Percentiles rank a stretch among this genome's conserved stretches.
Evolutionary conservation across 768 basidiomycete species (phyloP).

Genomic region (Leccinum boreale): DNA sequence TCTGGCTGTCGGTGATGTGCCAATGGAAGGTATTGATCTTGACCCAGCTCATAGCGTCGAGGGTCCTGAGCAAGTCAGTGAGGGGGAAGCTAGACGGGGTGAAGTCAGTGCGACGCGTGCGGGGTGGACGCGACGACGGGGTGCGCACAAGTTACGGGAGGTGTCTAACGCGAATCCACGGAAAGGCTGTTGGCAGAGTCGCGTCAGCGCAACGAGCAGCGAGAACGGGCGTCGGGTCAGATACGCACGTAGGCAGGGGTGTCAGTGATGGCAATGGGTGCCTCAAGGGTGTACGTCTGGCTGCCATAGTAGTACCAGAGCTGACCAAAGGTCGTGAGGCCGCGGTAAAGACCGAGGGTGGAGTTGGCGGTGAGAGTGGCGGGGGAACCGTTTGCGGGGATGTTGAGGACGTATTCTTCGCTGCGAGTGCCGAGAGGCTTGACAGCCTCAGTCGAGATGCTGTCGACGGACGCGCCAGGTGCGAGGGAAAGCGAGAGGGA

Average conservation of each 20-base stretch:
- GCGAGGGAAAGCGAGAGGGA: conserved; percentile 29
- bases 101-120: background rate
- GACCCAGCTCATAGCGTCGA: conserved; percentile 53
- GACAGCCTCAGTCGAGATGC: conserved; percentile 37
- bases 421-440: conserved; percentile 34
- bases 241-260: conserved; percentile 42
- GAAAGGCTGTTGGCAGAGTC: conserved; percentile 22
- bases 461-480: conserved; percentile 9
- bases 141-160: conserved; percentile 40
- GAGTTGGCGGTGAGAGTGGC: conserved; percentile 43
- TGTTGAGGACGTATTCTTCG: conserved; percentile 42
- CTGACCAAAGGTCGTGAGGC: conserved; percentile 54
- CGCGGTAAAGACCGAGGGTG: conserved; percentile 49
- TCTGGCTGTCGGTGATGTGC: conserved; percentile 82
- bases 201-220: conserved; percentile 1
- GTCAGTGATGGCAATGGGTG: conserved; percentile 43
- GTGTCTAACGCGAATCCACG: conserved; percentile 48
- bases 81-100: conserved; percentile 35
- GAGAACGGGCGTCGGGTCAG: background rate
- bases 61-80: conserved; percentile 37
- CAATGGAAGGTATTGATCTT: conserved; percentile 76
- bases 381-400: conserved; percentile 35
- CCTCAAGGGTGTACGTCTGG: conserved; percentile 37
- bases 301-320: conserved; percentile 43
- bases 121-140: no score